Evolutionary conservation across 495 filamentous ascomycete genomes (phyloP), one percentile per base, ranked within the genome.

Genomic region (Cercophora sp.): DNA sequence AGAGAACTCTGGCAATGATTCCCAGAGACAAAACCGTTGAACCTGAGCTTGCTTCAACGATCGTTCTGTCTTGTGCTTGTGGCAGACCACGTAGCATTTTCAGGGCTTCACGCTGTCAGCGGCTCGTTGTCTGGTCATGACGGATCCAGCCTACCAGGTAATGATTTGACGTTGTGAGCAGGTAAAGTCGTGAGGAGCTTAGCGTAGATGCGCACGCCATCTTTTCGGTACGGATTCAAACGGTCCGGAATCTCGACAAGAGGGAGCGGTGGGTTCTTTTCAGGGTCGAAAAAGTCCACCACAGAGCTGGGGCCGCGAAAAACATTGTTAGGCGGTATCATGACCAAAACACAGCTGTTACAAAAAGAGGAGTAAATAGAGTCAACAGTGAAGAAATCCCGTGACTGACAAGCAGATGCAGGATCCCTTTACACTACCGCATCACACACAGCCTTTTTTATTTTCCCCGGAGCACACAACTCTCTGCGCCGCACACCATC

Each of bases 161-260:
- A 71, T 4, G 78, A 76, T 51, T 85, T 85, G 58, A 85, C 81
- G 56, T 84, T 85, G 48, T 84, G 79, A 29, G 80, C 79, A 15
- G 81, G 81, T 52, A 80, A 75, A 67, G 75, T 73, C 15, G 77
- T 81, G 71, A 85, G 74, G 78, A 85, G 77, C 66, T 85, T 85
- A 11, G 80, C 80, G 57, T 80, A 85, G 44, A 85, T 81, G 15
- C 79, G 73, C 9, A 85, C 78, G 3, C 77, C 78, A 77, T 85
- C 79, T 22, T 71, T 25, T 23, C 70, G 62, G 42, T 73, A 78
- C 8, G 81, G 80, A 51, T 85, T 85, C 51, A 85, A 61, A 34
- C 69, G 58, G 27, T 68, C 67, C 5, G 81, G 81, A 3, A 85
- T 64, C 63, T 85, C 81, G 13, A 85, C 80, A 8, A 85, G 68